Evolutionary conservation across 2,329 filamentous ascomycete species (phyloP).

Genomic region (Macrophomina pseudophaseolina): DNA sequence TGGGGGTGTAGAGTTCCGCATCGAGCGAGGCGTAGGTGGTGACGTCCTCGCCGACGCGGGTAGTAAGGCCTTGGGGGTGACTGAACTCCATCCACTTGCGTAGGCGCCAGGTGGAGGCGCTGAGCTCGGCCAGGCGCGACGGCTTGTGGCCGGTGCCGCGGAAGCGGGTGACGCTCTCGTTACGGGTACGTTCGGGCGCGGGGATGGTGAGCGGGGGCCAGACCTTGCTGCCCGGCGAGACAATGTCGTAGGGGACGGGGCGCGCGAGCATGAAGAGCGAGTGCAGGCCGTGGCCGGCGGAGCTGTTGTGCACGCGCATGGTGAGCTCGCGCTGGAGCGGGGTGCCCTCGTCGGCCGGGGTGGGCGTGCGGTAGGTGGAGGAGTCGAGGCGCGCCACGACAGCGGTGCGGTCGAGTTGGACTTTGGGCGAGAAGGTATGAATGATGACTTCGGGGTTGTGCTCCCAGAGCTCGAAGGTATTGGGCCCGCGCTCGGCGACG

Average conservation of each 20-base stretch:
- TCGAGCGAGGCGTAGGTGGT: conserved; percentile 75
- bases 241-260: conserved; percentile 50
- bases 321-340: conserved; percentile 58
- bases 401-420: conserved; percentile 75
- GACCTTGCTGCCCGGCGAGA: conserved; percentile 49
- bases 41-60: conserved; percentile 58
- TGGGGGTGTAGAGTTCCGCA: conserved; percentile 77
- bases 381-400: conserved; percentile 61
- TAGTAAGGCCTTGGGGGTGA: conserved; percentile 37
- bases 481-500: conserved; percentile 54
- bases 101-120: conserved; percentile 73
- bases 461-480: conserved; percentile 67
- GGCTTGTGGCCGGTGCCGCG: conserved; percentile 56
- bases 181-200: conserved; percentile 62
- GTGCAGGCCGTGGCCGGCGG: conserved; percentile 53
- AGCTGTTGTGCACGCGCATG: conserved; percentile 49
- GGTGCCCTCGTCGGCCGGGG: conserved; percentile 33
- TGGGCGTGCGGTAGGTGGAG: conserved; percentile 33
- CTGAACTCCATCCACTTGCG: conserved; percentile 76
- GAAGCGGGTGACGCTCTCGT: conserved; percentile 52
- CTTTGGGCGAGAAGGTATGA: conserved; percentile 71
- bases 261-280: conserved; percentile 72
- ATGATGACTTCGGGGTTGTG: conserved; percentile 70
- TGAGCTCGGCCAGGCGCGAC: conserved; percentile 62
- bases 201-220: conserved; percentile 81